Percentiles rank a stretch among this genome's conserved stretches.
Evolutionary conservation across 164 flowering plant genomes (phyloP).

Genomic region (Saururus chinensis): DNA sequence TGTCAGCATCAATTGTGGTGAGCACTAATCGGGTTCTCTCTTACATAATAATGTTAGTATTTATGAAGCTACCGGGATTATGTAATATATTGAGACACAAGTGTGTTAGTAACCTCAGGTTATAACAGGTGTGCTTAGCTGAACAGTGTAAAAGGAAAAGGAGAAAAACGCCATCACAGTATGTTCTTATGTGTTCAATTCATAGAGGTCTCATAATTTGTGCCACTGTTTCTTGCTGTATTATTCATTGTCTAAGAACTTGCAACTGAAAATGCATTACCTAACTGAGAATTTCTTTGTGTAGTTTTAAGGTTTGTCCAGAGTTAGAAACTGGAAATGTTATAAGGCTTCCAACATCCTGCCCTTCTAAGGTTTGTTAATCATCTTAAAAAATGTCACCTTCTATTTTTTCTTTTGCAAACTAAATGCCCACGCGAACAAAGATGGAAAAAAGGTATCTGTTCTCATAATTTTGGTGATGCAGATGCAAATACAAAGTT

Average conservation of each 20-base stretch:
- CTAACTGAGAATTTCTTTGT: conserved; percentile 5
- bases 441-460: too few species aligned
- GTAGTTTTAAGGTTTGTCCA: conserved; percentile 69
- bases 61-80: too few species aligned
- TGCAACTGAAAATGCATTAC: not conserved
- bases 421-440: too few species aligned
- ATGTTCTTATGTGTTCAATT: too few species aligned
- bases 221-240: not conserved
- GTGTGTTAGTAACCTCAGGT: too few species aligned
- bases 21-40: too few species aligned
- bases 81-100: too few species aligned
- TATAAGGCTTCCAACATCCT: conserved; percentile 46
- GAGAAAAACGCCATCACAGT: not conserved
- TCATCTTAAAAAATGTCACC: not conserved
- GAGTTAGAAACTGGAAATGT: conserved; percentile 86
- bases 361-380: conserved; percentile 55
- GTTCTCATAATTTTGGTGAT: too few species aligned
- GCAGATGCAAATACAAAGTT: too few species aligned
- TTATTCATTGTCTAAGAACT: not conserved
- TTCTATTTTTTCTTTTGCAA: not conserved
- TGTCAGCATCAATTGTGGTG: too few species aligned
- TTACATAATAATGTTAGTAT: too few species aligned
- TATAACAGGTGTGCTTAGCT: too few species aligned
- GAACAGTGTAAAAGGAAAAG: not conserved
- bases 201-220: not conserved